phyloP scores from a whole-genome alignment of 345 rosid genomes.

The Mallotus nudiflorus region DNA sequence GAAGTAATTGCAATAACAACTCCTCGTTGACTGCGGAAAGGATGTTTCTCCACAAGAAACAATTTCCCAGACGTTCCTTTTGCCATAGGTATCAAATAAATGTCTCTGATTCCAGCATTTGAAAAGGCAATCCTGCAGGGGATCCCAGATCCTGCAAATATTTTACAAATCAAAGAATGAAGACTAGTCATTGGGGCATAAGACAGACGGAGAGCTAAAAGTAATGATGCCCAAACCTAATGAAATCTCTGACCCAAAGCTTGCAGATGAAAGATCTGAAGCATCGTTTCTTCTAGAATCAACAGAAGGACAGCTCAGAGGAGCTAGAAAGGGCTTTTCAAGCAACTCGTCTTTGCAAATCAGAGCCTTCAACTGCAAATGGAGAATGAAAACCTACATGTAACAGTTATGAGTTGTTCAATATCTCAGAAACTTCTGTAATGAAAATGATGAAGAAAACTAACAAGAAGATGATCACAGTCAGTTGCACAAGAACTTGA shows the following conservation, averaged over 20 bases:
- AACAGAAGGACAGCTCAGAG: slow-evolving; percentile 21
- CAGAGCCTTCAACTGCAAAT: slow-evolving; percentile 57
- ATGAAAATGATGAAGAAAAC: background rate
- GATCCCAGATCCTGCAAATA: slow-evolving; percentile 46
- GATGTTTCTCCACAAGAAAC: slow-evolving; percentile 70
- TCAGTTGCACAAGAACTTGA: background rate
- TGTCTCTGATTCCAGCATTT: slow-evolving; percentile 55
- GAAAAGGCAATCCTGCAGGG: slow-evolving; percentile 60
- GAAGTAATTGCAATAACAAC: slow-evolving; percentile 64
- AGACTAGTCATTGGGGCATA: slow-evolving; percentile 7
- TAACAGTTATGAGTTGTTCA: slow-evolving; percentile 17
- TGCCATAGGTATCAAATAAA: slow-evolving; percentile 46
- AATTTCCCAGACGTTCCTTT: slow-evolving; percentile 52
- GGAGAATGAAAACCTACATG: slow-evolving; percentile 49
- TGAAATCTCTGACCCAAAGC: slow-evolving; percentile 62
- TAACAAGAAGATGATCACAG: background rate
- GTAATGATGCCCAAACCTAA: slow-evolving; percentile 40
- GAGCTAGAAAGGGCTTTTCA: slow-evolving; percentile 36
- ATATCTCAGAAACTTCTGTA: background rate
- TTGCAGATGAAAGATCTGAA: slow-evolving; percentile 52
- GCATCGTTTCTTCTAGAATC: slow-evolving; percentile 38
- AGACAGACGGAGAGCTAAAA: background rate
- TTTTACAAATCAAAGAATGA: slow-evolving; percentile 9
- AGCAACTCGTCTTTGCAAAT: slow-evolving; percentile 40
- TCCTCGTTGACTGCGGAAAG: slow-evolving; percentile 56